These are phyloP conservation scores for Lactarius sanguifluus DNA, from an alignment of 768 basidiomycete genomes.

Conservation along the genomic window DNA sequence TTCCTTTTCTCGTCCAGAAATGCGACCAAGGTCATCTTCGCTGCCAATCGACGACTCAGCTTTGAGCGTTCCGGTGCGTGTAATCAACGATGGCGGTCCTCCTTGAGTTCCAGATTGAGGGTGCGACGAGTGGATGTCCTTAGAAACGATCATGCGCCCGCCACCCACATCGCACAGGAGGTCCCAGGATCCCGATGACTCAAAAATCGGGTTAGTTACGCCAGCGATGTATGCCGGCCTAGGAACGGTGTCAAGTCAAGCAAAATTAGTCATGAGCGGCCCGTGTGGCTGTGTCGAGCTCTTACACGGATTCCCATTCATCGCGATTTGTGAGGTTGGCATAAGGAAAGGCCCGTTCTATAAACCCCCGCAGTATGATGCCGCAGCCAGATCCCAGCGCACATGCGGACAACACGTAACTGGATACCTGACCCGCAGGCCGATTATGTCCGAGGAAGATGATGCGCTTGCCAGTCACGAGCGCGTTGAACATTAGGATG, in stretches of 20 bases:
- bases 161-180: slow-evolving; percentile 88
- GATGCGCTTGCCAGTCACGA: slow-evolving; percentile 91
- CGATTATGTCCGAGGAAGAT: slow-evolving; percentile 90
- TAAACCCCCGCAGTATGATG: slow-evolving; percentile 76
- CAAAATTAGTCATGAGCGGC: slow-evolving; percentile 2
- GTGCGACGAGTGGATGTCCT: slow-evolving; percentile 65
- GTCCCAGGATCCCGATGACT: slow-evolving; percentile 86
- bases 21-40: slow-evolving; percentile 70
- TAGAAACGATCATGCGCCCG: slow-evolving; percentile 83
- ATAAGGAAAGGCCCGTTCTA: slow-evolving; percentile 92
- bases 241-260: slow-evolving; percentile 11
- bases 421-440: slow-evolving; percentile 87
- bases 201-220: slow-evolving; percentile 96
- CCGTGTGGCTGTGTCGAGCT: slow-evolving; percentile 27
- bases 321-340: slow-evolving; percentile 86
- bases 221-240: slow-evolving; percentile 95
- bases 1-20: slow-evolving; percentile 48
- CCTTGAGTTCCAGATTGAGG: slow-evolving; percentile 38
- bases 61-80: slow-evolving; percentile 61
- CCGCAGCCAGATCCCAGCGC: slow-evolving; percentile 92
- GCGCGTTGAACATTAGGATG: slow-evolving; percentile 93
- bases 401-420: slow-evolving; percentile 91
- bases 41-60: slow-evolving; percentile 60
- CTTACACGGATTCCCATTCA: slow-evolving; percentile 87
- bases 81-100: slow-evolving; percentile 43